phyloP scores from a whole-genome alignment of 352 stramenopile genomes.

The Aphanomyces invadans region DNA sequence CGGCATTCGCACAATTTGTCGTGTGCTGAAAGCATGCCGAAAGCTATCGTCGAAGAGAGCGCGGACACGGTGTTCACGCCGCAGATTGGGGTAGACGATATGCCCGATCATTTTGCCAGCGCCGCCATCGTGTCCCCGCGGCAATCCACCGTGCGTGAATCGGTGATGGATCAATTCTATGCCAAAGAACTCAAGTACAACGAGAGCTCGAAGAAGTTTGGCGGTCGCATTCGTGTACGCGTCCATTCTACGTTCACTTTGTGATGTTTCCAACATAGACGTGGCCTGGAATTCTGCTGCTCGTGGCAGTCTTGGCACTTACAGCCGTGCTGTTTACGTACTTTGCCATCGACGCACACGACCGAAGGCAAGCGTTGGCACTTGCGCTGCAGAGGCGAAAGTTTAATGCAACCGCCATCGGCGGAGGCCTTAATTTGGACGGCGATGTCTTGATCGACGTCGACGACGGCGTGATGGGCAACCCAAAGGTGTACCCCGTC shows the following conservation, averaged over 20 bases:
- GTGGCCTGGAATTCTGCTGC: conserved; percentile 47
- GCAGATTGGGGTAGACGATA: neutral
- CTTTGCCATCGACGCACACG: conserved; percentile 33
- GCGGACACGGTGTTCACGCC: conserved; percentile 3
- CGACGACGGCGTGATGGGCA: conserved; percentile 26
- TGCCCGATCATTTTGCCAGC: neutral
- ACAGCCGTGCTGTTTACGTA: conserved; percentile 44
- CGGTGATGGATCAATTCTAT: neutral
- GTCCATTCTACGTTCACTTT: neutral
- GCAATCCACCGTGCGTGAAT: neutral
- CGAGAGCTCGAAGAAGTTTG: conserved; percentile 38
- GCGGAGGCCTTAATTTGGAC: neutral
- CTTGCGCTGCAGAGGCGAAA: neutral
- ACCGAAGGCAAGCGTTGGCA: conserved; percentile 20
- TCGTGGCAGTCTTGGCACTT: conserved; percentile 35
- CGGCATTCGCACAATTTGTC: neutral
- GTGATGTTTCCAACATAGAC: conserved; percentile 26
- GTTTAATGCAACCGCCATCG: conserved; percentile 25
- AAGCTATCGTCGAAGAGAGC: neutral
- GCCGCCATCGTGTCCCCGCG: neutral
- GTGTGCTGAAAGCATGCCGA: neutral
- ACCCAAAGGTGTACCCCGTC: conserved; percentile 26
- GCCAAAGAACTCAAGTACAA: neutral
- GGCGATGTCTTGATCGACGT: conserved; percentile 22
- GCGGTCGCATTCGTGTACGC: conserved; percentile 50